Conservation (phyloP, 176 grass and related monocot species). For the Triticum timopheevii region DNA sequence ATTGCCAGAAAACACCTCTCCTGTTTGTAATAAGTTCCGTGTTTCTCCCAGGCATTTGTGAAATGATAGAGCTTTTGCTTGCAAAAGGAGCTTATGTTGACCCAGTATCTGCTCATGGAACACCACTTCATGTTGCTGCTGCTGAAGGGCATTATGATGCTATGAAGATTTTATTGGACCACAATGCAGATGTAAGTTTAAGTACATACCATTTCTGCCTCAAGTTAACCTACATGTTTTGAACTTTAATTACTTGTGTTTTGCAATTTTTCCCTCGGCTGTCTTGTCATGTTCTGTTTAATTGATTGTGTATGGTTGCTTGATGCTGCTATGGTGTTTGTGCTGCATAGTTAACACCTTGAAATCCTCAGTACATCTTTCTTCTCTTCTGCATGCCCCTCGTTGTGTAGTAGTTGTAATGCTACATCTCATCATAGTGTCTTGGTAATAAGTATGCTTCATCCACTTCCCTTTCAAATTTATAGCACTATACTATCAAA, state of each 20-base stretch:
- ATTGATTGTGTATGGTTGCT: slow-evolving; percentile 6
- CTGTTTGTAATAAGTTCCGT: neutral
- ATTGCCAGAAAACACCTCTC: neutral
- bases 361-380: neutral
- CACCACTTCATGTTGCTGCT: slow-evolving; percentile 11
- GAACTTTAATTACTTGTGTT: slow-evolving; percentile 12
- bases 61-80: neutral
- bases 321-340: neutral
- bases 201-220: neutral
- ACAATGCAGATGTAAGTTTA: slow-evolving; percentile 21
- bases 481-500: neutral
- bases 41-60: slow-evolving; percentile 6
- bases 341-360: neutral
- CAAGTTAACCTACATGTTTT: neutral
- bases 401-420: neutral
- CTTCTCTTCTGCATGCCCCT: neutral
- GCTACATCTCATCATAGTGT: neutral
- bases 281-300: neutral
- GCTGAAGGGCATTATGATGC: neutral
- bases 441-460: neutral
- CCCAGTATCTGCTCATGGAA: neutral
- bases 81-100: slow-evolving; percentile 13
- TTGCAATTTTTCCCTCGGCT: neutral
- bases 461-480: neutral
- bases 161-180: slow-evolving; percentile 21